These are phyloP conservation scores for Schizothecium vesticola DNA, from an alignment of 495 filamentous ascomycete genomes.

Conservation along the genomic window DNA sequence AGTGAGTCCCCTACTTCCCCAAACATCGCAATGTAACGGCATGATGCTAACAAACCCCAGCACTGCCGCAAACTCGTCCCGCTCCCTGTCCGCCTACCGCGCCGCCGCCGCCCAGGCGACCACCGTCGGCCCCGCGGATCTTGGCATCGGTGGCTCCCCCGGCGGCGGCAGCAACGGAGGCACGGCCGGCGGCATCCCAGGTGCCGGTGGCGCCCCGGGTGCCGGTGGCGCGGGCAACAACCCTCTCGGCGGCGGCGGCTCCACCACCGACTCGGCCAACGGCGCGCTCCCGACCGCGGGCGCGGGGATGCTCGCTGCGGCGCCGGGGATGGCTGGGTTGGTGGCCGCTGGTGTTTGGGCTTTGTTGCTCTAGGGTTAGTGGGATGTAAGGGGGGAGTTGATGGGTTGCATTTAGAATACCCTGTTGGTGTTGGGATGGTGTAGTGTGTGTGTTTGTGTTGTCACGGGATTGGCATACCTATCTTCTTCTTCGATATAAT, in stretches of 20 bases:
- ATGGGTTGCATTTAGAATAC: background rate
- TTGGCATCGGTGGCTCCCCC: conserved; percentile 20
- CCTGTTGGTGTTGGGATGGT: background rate
- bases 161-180: conserved; percentile 18
- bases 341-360: conserved; percentile 29
- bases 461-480: background rate
- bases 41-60: conserved; percentile 25
- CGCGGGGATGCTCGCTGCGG: conserved; percentile 20
- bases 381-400: background rate
- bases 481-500: background rate
- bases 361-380: conserved; percentile 31
- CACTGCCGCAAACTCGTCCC: conserved; percentile 40
- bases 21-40: background rate
- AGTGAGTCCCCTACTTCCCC: conserved; percentile 39
- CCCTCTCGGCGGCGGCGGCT: conserved; percentile 6
- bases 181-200: conserved; percentile 21
- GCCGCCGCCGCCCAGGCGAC: conserved; percentile 36
- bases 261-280: conserved; percentile 3
- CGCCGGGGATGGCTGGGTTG: conserved; percentile 13
- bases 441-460: background rate
- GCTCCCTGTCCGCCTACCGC: conserved; percentile 48
- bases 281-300: conserved; percentile 7
- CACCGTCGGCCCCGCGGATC: conserved; percentile 30
- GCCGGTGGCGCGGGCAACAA: conserved; percentile 23
- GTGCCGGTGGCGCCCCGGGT: conserved; percentile 26